Evolutionary conservation across 2,329 filamentous ascomycete species (phyloP).

Genomic region (Botrytis squamosa): DNA sequence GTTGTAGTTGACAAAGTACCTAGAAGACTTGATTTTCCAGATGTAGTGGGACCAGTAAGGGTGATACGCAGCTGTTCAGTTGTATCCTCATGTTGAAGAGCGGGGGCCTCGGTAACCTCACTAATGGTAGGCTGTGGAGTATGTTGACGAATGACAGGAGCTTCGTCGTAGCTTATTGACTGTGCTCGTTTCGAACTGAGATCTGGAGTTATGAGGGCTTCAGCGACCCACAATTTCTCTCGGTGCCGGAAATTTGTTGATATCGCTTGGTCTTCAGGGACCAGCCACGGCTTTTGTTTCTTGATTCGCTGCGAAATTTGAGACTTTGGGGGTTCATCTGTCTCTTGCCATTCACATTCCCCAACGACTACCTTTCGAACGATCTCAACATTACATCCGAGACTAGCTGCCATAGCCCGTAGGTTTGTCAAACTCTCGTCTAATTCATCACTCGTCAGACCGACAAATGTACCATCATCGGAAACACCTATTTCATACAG

Average conservation of each 20-base stretch:
- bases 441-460: constrained; percentile 86
- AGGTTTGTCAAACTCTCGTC: constrained; percentile 85
- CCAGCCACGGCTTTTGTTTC: constrained; percentile 27
- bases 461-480: constrained; percentile 88
- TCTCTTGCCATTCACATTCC: constrained; percentile 67
- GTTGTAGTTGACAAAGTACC: constrained; percentile 85
- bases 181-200: constrained; percentile 44
- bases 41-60: constrained; percentile 83
- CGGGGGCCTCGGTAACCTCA: not conserved
- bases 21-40: constrained; percentile 87
- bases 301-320: constrained; percentile 23
- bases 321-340: constrained; percentile 15
- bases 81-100: constrained; percentile 18
- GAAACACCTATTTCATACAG: constrained; percentile 96
- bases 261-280: not conserved
- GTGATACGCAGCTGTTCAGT: constrained; percentile 78
- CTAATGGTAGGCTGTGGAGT: constrained; percentile 8
- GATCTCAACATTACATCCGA: constrained; percentile 83
- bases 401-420: constrained; percentile 84
- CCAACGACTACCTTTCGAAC: constrained; percentile 81
- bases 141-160: constrained; percentile 6
- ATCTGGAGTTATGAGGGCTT: constrained; percentile 81
- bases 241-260: constrained; percentile 36
- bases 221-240: constrained; percentile 78
- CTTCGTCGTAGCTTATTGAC: not conserved